Conservation (phyloP, 768 basidiomycete genomes). For the Lentinula guzmanii region DNA sequence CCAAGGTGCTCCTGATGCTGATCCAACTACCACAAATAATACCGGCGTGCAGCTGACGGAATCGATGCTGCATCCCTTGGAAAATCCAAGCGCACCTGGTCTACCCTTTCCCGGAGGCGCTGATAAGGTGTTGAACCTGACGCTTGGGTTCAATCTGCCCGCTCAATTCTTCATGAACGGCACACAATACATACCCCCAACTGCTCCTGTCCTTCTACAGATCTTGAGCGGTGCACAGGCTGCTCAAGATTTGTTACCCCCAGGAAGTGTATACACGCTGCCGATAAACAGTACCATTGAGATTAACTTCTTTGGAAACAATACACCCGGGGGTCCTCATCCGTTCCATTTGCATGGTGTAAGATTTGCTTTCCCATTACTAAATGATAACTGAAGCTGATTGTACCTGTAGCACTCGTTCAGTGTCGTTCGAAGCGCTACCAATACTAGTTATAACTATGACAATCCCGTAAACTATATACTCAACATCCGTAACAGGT, state of each 20-base stretch:
- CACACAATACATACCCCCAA: constrained; percentile 20
- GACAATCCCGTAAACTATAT: constrained; percentile 36
- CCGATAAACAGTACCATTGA: constrained; percentile 38
- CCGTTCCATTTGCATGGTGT: constrained; percentile 47
- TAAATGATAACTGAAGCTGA: background rate
- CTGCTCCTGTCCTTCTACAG: constrained; percentile 38
- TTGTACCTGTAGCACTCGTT: constrained; percentile 19
- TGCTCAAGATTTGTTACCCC: constrained; percentile 27
- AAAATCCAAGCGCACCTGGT: constrained; percentile 30
- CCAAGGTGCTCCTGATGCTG: constrained; percentile 29
- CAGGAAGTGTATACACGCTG: constrained; percentile 34
- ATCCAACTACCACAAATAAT: constrained; percentile 27
- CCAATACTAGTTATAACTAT: constrained; percentile 19
- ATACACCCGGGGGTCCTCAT: constrained; percentile 24
- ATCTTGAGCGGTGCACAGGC: constrained; percentile 32
- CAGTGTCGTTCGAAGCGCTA: constrained; percentile 21
- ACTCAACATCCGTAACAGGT: background rate
- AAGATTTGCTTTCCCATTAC: background rate
- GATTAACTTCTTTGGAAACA: constrained; percentile 21
- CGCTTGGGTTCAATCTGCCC: constrained; percentile 14
- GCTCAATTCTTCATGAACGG: constrained; percentile 20
- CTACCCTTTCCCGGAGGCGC: constrained; percentile 30
- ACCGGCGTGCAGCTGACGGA: constrained; percentile 15
- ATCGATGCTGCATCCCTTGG: constrained; percentile 24
- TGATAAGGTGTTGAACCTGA: constrained; percentile 30